Base-by-base conservation (phyloP, 352 stramenopile species). In the Pythium myriotylum region DNA sequence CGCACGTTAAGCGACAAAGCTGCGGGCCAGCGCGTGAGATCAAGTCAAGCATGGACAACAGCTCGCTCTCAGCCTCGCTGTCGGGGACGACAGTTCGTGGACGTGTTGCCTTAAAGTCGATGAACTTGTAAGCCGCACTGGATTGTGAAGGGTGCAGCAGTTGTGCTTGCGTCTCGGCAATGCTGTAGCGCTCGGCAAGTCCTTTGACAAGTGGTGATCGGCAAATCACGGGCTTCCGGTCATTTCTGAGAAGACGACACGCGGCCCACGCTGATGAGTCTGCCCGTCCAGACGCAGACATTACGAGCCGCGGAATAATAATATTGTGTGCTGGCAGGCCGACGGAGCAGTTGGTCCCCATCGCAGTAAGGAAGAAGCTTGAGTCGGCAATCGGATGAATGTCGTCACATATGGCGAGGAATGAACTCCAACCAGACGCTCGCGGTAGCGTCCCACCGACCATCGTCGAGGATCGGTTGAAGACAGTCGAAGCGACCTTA, bases 341-440 rank as follows among this genome's bases (percentile, higher is more conserved):
- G 20, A 69, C 1, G 3, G 27, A 40, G 24, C 62, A 69, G 42
- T 69, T 69, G 45, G 16, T 43, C 1, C 54, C 62, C 54, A 65
- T 47, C 2, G 54, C 62, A 19, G 56, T 47, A n/a, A 59, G 39
- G 26, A 69, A 69, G 54, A 68, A 64, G 3, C 26, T 19, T 12
- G 47, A 19, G 43, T 63, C 52, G 39, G 45, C 24, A 20, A 64
- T 42, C 17, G 61, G 61, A 8, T 27, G 29, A 4, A 68, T 33
- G 27, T 61, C 27, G 5, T 64, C 46, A 33, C 61, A 68, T 6
- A 5, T 29, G 3, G 60, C 48, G 16, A 68, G 54, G 19, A 64
- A 64, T 7, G 61, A 58, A 20, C 51, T 53, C 61, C 61, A 68
- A 13, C 61, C 61, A 2, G 57, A 65, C 4, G 19, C 16, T 10